phyloP scores from a whole-genome alignment of 768 basidiomycete genomes.

The Grammothele lineata region DNA sequence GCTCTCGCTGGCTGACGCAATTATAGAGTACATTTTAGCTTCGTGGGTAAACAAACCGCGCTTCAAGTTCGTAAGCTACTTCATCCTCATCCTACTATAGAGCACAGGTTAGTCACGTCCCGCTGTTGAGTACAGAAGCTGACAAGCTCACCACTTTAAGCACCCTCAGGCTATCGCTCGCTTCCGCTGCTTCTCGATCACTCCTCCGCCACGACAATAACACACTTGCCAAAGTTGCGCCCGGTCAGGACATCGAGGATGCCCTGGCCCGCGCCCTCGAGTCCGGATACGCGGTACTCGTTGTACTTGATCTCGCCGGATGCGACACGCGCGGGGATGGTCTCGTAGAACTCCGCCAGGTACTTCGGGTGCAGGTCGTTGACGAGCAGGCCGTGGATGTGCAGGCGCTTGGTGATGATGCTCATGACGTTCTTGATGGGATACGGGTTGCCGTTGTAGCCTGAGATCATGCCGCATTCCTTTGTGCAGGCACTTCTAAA shows the following conservation, averaged over 20 bases:
- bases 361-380: constrained; percentile 21
- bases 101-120: too few species aligned
- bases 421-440: constrained; percentile 23
- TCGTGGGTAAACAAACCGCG: too few species aligned
- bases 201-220: constrained; percentile 25
- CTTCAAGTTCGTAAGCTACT: too few species aligned
- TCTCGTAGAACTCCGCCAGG: constrained; percentile 26
- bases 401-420: constrained; percentile 25
- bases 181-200: too few species aligned
- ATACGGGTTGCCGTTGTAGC: constrained; percentile 22
- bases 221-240: constrained; percentile 29
- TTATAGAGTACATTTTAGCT: too few species aligned
- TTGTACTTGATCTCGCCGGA: constrained; percentile 32
- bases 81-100: too few species aligned
- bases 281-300: constrained; percentile 26
- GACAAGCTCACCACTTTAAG: too few species aligned
- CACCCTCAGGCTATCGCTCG: too few species aligned
- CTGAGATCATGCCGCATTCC: constrained; percentile 30
- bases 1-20: too few species aligned
- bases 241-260: constrained; percentile 31
- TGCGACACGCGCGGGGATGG: constrained; percentile 28
- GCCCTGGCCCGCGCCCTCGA: constrained; percentile 30
- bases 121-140: too few species aligned
- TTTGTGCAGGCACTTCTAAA: too few species aligned
- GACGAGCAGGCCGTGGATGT: constrained; percentile 30